phyloP scores from a whole-genome alignment of 495 filamentous ascomycete species.

The Elaphomyces granulatus region DNA sequence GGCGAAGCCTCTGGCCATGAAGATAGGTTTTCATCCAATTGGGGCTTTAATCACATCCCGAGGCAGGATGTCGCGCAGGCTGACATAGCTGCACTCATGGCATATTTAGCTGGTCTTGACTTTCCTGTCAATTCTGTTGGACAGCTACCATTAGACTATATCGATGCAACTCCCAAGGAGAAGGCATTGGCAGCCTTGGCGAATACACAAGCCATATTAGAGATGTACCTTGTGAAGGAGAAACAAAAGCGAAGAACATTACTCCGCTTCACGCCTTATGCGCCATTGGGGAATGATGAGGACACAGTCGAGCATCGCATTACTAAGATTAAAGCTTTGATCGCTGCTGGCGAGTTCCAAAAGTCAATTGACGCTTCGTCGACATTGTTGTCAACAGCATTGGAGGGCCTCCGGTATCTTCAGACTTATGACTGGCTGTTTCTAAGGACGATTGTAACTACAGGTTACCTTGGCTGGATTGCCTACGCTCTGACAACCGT shows the following conservation, averaged over 20 bases:
- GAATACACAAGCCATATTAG: conserved; percentile 78
- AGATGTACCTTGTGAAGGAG: conserved; percentile 97
- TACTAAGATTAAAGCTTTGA: conserved; percentile 47
- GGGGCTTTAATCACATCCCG: conserved; percentile 65
- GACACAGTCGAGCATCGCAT: conserved; percentile 56
- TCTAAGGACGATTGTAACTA: conserved; percentile 74
- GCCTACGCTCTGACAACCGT: conserved; percentile 87
- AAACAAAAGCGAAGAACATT: conserved; percentile 61
- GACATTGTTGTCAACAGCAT: conserved; percentile 56
- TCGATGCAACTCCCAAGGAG: conserved; percentile 51
- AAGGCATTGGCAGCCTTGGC: conserved; percentile 78
- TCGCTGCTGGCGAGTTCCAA: conserved; percentile 50
- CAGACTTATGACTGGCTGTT: conserved; percentile 99
- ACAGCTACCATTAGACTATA: conserved; percentile 71
- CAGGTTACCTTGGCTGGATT: conserved; percentile 96
- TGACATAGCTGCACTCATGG: conserved; percentile 93
- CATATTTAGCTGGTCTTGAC: conserved; percentile 78
- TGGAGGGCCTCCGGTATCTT: conserved; percentile 82
- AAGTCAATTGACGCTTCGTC: conserved; percentile 63
- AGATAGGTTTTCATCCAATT: conserved; percentile 84
- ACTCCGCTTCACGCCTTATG: conserved; percentile 63
- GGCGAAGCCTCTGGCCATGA: conserved; percentile 61
- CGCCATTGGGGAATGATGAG: conserved; percentile 41
- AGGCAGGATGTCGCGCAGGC: conserved; percentile 89
- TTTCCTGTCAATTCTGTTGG: conserved; percentile 97